Percentiles rank a stretch among this genome's conserved stretches.
Evolutionary conservation across 108 stramenopile species (phyloP).

Genomic region (Nitzschia inconspicua): DNA sequence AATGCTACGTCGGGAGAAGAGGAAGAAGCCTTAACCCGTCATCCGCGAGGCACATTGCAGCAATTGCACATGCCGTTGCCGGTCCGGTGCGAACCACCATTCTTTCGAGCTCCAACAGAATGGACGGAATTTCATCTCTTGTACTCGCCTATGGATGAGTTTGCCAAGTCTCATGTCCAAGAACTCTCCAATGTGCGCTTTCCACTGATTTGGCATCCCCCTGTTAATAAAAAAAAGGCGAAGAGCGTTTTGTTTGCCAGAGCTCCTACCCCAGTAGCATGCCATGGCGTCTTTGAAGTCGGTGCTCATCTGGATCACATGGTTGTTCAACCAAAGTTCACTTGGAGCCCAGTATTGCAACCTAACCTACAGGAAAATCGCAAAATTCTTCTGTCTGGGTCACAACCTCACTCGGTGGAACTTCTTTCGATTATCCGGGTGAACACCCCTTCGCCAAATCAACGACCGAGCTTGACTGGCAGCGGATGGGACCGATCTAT

Average conservation of each 20-base stretch:
- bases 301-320: slow-evolving; percentile 52
- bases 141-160: not conserved
- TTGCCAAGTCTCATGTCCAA: slow-evolving; percentile 7
- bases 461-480: too few species aligned
- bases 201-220: slow-evolving; percentile 33
- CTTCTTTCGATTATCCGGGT: slow-evolving; percentile 36
- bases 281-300: slow-evolving; percentile 57
- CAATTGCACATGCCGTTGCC: too few species aligned
- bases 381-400: slow-evolving; percentile 11
- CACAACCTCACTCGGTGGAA: slow-evolving; percentile 21
- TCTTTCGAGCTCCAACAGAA: too few species aligned
- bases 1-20: too few species aligned
- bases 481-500: slow-evolving; percentile 17
- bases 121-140: slow-evolving; percentile 15
- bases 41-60: too few species aligned
- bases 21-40: too few species aligned
- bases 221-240: not conserved
- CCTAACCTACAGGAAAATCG: slow-evolving; percentile 20
- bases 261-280: slow-evolving; percentile 17
- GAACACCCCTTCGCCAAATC: slow-evolving; percentile 18
- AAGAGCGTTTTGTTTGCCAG: not conserved
- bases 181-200: slow-evolving; percentile 26
- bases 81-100: too few species aligned
- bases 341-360: slow-evolving; percentile 53
- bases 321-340: slow-evolving; percentile 72